Base-by-base conservation (phyloP, 176 grass and related monocot genomes). In the Hsuehochloa calcarea region DNA sequence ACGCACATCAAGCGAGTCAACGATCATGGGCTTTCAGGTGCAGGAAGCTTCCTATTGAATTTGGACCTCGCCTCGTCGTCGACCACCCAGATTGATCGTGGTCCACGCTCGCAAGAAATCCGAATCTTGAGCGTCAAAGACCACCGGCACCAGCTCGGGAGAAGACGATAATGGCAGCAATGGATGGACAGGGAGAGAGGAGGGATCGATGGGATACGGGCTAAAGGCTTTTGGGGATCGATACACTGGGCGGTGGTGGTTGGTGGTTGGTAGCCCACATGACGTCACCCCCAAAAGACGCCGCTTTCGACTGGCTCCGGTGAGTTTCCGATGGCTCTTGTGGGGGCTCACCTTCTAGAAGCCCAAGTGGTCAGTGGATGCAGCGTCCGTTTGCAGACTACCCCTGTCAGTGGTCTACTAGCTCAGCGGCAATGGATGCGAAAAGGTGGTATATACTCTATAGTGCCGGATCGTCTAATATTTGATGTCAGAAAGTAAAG, bases 221-320 rank as follows among this genome's bases (percentile, higher is more conserved):
- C 67, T 54, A 26, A 49, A 70, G 35, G n/a, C n/a, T 60, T 68
- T 67, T 20, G 19, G 19, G 59, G 46, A 82, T n/a, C n/a, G n/a
- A n/a, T 77, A 65, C 70, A 39, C 72, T 79, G 90, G 84, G 80
- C 45, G 84, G 85, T 85, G 85, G 87, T 87, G 85, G 81, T 81
- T 87, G 91, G 91, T 72, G 67, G 80, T 90, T 90, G 77, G 87
- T 85, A 92, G 88, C 65, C 51, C 71, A 76, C 81, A 69, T 90
- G 91, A 92, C 76, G 70, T 87, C 91, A 92, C 58, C 55, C 62
- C 64, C 40, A 80, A 78, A 86, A 83, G 66, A 61, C 51, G 71
- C 87, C 87, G 39, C 60, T 73, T 71, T 90, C 81, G 10, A 66
- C 65, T 59, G n/a, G 80, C 81, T 81, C 14, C 25, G 74, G 82